phyloP scores from a whole-genome alignment of 106 monocot species.

The Allium cepa region DNA sequence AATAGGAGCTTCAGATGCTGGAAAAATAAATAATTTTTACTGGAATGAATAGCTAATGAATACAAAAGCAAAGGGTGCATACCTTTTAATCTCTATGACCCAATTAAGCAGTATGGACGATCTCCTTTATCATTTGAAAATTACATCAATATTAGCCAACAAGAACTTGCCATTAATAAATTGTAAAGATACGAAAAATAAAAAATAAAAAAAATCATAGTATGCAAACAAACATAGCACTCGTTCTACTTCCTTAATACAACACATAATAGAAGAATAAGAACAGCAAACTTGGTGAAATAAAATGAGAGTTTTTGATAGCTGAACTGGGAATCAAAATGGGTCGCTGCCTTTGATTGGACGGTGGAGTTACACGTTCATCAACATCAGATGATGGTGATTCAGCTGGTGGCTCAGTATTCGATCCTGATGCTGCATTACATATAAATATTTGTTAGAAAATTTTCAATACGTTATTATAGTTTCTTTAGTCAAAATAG shows the following conservation, averaged over 20 bases:
- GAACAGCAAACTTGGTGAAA: background rate
- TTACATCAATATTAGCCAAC: no score
- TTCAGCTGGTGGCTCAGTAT: conserved; percentile 9
- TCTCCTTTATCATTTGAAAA: no score
- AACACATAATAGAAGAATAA: background rate
- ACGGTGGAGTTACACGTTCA: conserved; percentile 12
- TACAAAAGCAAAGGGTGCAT: no score
- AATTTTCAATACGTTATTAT: background rate
- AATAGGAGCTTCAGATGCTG: no score
- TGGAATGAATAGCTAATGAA: no score
- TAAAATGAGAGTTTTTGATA: conserved; percentile 8
- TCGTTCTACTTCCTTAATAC: background rate
- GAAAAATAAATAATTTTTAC: no score
- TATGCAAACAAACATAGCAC: no score
- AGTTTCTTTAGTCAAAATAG: background rate
- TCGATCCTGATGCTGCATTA: conserved; percentile 1
- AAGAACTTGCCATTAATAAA: no score
- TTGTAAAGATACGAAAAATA: no score
- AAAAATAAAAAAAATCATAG: no score
- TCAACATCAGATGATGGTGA: background rate
- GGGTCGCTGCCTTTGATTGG: conserved; percentile 24
- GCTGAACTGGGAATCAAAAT: conserved; percentile 41
- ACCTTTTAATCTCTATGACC: no score
- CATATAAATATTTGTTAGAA: background rate
- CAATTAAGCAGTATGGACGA: no score